Base-by-base conservation (phyloP, 2,329 filamentous ascomycete genomes). In the Pseudogymnoascus sp. region DNA sequence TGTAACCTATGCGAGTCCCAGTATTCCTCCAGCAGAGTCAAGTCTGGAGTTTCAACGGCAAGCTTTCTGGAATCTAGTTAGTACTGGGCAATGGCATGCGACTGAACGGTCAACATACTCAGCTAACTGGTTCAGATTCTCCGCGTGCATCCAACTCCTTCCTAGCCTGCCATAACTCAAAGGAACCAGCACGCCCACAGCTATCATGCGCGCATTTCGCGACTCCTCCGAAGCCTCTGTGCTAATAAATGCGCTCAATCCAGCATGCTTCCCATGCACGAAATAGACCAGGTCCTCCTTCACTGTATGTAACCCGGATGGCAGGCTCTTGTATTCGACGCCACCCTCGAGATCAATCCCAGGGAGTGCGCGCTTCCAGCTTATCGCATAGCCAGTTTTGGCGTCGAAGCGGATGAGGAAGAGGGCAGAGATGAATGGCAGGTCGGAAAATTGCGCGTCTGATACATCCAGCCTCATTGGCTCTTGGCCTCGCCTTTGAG, bases 241-340 rank as follows among this genome's bases (percentile, higher is more conserved):
- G 74, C 96, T 96, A 73, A 95, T 81, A 74, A 97, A 99, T 29
- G 93, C 92, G 77, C 92, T 96, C 69, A 97, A 82, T 29, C 95
- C 95, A 4, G 92, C 93, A 77, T 92, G 88, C 59, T 84, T 79
- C 65, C 85, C 88, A 72, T 97, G 92, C 46, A 96, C 87, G 75
- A 97, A 99, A 79, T 97, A 99, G 71, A 92, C 90, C 61, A 97
- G 80, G 75, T 99, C 95, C 68, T 93, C 86, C 33, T 88, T 81
- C 19, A 97, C 91, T 64, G 91, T 89, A 77, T 99, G 95, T 60
- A 97, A 77, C 23, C 95, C 95, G 0, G 93, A 97, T 2, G 95
- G 95, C 56, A 99, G 82, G 66, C 91, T 96, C 77, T 97, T 97
- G 83, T 92, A 99, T 77, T 99, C 95, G 71, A 97, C 91, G 23